A percentile compares a stretch with the other conserved stretches of the same genome.
phyloP scores from a whole-genome alignment of 352 stramenopile genomes.

The Paralagenidium karlingii region DNA sequence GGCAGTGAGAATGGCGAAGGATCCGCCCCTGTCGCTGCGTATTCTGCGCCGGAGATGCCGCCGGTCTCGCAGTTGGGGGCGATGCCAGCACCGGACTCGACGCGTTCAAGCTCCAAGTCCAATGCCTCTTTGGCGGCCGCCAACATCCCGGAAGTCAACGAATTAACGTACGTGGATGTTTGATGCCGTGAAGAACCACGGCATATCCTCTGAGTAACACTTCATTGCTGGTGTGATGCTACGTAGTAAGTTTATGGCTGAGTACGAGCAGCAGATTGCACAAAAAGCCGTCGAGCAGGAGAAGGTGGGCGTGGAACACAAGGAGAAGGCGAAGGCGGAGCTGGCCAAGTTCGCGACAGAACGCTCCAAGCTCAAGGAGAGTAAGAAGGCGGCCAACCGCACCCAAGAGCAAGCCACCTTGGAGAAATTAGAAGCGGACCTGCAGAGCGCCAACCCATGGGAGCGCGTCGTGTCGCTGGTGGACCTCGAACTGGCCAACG shows the following conservation, averaged over 20 bases:
- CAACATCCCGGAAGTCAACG: constrained; percentile 68
- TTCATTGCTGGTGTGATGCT: not conserved
- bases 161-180: constrained; percentile 43
- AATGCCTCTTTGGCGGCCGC: too few relatives aligned
- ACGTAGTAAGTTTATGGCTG: constrained; percentile 53
- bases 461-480: constrained; percentile 90
- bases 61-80: too few relatives aligned
- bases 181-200: not conserved
- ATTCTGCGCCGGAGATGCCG: too few relatives aligned
- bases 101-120: too few relatives aligned
- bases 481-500: constrained; percentile 74
- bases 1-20: too few relatives aligned
- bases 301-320: constrained; percentile 24
- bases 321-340: constrained; percentile 18
- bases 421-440: constrained; percentile 89
- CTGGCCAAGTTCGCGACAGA: constrained; percentile 78
- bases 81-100: too few relatives aligned
- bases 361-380: constrained; percentile 76
- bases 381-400: constrained; percentile 87
- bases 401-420: constrained; percentile 89
- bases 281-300: constrained; percentile 56
- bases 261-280: constrained; percentile 56
- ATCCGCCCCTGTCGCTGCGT: too few relatives aligned
- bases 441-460: constrained; percentile 92
- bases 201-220: not conserved